Percentiles rank a stretch among this genome's conserved stretches.
Conservation (phyloP, 1,139 yeast genomes). For the Blastobotrys raffinosifermentans region DNA sequence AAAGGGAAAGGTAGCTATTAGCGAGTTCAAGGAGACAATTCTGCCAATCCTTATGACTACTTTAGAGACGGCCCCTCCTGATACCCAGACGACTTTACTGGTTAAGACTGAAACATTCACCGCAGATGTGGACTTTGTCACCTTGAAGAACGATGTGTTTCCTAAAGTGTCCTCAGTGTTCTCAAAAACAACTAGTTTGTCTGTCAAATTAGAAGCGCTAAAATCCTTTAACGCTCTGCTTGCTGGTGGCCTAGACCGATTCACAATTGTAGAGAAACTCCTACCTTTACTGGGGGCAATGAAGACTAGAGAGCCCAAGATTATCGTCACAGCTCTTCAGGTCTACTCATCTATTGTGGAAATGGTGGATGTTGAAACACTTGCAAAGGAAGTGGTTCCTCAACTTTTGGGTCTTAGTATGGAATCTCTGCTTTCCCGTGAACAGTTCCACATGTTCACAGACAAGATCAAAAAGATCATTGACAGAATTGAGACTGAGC, state of each 20-base stretch:
- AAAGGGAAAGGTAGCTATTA: slow-evolving; percentile 44
- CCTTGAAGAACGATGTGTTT: slow-evolving; percentile 64
- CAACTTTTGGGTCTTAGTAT: slow-evolving; percentile 44
- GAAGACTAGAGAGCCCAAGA: slow-evolving; percentile 71
- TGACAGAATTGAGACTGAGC: slow-evolving; percentile 24
- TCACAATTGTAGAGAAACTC: slow-evolving; percentile 67
- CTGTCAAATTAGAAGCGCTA: slow-evolving; percentile 70
- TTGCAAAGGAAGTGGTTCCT: slow-evolving; percentile 46
- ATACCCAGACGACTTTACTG: slow-evolving; percentile 55
- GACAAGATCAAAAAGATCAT: slow-evolving; percentile 17
- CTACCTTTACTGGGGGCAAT: slow-evolving; percentile 67
- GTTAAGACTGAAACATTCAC: slow-evolving; percentile 41
- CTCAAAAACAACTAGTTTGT: slow-evolving; percentile 74
- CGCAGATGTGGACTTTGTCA: slow-evolving; percentile 58
- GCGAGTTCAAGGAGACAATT: slow-evolving; percentile 35
- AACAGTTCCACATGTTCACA: slow-evolving; percentile 38
- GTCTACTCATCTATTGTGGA: slow-evolving; percentile 42
- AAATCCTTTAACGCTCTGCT: slow-evolving; percentile 56
- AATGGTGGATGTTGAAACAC: slow-evolving; percentile 38
- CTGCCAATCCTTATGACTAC: slow-evolving; percentile 33
- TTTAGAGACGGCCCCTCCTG: slow-evolving; percentile 32
- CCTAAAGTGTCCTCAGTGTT: slow-evolving; percentile 70
- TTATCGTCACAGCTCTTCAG: slow-evolving; percentile 49
- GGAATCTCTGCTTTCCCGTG: slow-evolving; percentile 39
- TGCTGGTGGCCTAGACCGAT: slow-evolving; percentile 56